Percentiles rank a stretch among this genome's conserved stretches.
These are phyloP conservation scores for Boletus rubroflammeus DNA, from an alignment of 768 basidiomycete species.

Conservation along the genomic window DNA sequence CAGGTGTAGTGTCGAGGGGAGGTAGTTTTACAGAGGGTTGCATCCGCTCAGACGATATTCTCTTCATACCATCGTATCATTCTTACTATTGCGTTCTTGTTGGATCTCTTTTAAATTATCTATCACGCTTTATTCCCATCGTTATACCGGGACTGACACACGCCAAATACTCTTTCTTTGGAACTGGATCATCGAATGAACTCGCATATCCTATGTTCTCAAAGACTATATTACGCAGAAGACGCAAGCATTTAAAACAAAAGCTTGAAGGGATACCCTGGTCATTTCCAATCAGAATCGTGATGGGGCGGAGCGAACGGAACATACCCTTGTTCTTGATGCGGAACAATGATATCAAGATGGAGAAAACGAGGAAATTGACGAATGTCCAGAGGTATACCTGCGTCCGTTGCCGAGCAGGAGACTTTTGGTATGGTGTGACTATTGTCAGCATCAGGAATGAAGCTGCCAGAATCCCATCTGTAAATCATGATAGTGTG, in stretches of 20 bases:
- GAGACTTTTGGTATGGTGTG: conserved; percentile 72
- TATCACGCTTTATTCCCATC: conserved; percentile 14
- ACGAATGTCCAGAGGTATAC: conserved; percentile 87
- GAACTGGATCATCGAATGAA: background rate
- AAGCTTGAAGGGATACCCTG: conserved; percentile 81
- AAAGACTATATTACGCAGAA: background rate
- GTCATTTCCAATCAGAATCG: conserved; percentile 1
- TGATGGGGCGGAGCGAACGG: background rate
- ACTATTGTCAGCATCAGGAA: conserved; percentile 80
- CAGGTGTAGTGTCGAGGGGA: conserved; percentile 6
- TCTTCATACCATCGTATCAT: conserved; percentile 20
- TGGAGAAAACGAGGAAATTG: conserved; percentile 79
- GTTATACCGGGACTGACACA: background rate
- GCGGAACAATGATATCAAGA: conserved; percentile 82
- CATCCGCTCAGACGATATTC: conserved; percentile 1
- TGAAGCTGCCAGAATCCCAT: conserved; percentile 75
- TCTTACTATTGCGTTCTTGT: conserved; percentile 13
- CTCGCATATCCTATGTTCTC: background rate
- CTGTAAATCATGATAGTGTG: conserved; percentile 39
- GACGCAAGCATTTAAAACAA: conserved; percentile 45
- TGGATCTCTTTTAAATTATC: conserved; percentile 24
- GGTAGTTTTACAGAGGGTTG: background rate
- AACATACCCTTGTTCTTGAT: conserved; percentile 83
- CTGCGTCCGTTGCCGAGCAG: conserved; percentile 74
- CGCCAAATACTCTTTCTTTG: background rate